A percentile compares a stretch with the other conserved stretches of the same genome.
These are phyloP conservation scores for Chenopodium suecicum DNA, from an alignment of 148 eudicot species.

Conservation along the genomic window DNA sequence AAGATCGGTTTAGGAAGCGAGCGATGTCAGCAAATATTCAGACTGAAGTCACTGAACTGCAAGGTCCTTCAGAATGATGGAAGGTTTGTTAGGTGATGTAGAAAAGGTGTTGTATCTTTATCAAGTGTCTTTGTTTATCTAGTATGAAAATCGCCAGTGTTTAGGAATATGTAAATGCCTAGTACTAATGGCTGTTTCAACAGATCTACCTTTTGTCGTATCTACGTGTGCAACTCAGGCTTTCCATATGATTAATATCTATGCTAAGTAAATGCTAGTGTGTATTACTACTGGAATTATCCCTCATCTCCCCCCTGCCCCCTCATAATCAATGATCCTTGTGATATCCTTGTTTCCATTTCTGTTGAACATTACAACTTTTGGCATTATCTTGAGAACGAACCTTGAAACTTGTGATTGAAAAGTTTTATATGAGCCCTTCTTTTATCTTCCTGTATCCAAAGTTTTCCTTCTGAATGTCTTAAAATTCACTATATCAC, in stretches of 20 bases:
- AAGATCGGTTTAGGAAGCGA: slow-evolving; percentile 10
- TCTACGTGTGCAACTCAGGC: slow-evolving; percentile 9
- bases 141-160: neutral
- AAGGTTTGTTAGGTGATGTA: slow-evolving; percentile 11
- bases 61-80: neutral
- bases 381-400: neutral
- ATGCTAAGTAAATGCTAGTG: neutral
- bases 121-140: neutral
- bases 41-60: neutral
- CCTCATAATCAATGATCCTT: too few relatives aligned
- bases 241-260: neutral
- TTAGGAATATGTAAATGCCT: slow-evolving; percentile 17
- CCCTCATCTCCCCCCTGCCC: too few relatives aligned
- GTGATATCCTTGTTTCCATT: neutral
- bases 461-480: neutral
- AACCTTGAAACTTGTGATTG: neutral
- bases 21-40: neutral
- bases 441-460: neutral
- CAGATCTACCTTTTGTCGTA: neutral
- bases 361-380: neutral
- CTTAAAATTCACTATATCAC: neutral
- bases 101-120: neutral
- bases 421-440: neutral
- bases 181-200: slow-evolving; percentile 5
- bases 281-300: neutral